These are phyloP conservation scores for Candida tetrigidarum DNA, from an alignment of 1,139 yeast species.

Conservation along the genomic window DNA sequence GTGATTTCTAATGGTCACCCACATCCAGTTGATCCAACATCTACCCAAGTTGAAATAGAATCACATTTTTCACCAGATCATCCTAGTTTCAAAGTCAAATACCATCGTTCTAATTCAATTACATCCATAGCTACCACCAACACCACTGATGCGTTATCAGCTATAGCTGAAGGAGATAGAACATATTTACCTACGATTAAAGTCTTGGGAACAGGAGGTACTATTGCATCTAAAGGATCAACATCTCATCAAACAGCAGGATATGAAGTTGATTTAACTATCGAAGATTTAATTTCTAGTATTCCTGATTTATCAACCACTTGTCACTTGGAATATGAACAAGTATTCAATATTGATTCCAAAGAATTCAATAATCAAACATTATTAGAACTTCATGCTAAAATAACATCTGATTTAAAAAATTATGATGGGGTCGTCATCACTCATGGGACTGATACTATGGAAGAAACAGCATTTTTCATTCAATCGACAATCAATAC, in stretches of 20 bases:
- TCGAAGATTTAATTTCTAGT: conserved; percentile 58
- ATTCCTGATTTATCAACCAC: conserved; percentile 65
- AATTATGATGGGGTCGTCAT: conserved; percentile 62
- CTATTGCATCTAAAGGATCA: conserved; percentile 69
- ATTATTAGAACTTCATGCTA: conserved; percentile 37
- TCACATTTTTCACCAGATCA: conserved; percentile 1
- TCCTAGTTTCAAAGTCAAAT: conserved; percentile 19
- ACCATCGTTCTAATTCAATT: conserved; percentile 20
- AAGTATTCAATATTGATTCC: conserved; percentile 66
- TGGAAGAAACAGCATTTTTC: conserved; percentile 74
- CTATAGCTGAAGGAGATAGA: conserved; percentile 14
- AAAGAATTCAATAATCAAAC: conserved; percentile 58
- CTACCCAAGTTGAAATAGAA: conserved; percentile 8
- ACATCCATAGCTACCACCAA: conserved; percentile 11
- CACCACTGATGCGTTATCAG: conserved; percentile 1
- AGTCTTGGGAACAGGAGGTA: conserved; percentile 74
- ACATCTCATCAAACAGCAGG: conserved; percentile 66
- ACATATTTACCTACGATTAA: conserved; percentile 48
- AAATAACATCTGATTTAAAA: conserved; percentile 47
- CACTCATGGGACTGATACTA: conserved; percentile 75
- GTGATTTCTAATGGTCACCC: not conserved
- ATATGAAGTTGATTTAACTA: conserved; percentile 66
- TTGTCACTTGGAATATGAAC: conserved; percentile 66
- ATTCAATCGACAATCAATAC: conserved; percentile 61
- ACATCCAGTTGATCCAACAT: not conserved